Evolutionary conservation across 805 yeast genomes (phyloP).

Genomic region (Cyberlindnera maritima): DNA sequence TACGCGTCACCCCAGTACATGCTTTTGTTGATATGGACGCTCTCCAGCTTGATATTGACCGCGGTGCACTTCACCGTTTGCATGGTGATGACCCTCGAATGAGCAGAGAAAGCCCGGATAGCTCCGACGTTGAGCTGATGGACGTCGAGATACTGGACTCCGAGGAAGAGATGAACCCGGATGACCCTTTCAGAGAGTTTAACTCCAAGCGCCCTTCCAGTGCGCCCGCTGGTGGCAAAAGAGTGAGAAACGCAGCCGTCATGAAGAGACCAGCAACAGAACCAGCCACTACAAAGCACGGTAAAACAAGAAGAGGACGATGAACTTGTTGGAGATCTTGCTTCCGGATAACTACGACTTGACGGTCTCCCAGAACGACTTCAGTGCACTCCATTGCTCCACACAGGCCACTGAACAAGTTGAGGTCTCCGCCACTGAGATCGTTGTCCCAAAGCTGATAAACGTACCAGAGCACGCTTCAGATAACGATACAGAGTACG

Average conservation of each 20-base stretch:
- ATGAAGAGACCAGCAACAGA: conserved; percentile 9
- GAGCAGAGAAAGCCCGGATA: background rate
- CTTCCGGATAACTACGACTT: conserved; percentile 11
- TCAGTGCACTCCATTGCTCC: conserved; percentile 8
- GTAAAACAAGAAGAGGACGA: background rate
- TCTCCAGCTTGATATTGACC: background rate
- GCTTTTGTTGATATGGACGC: background rate
- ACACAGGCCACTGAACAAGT: conserved; percentile 6
- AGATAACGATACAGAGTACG: background rate
- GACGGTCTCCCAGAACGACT: conserved; percentile 1
- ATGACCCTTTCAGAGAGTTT: conserved; percentile 16
- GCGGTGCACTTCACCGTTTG: background rate
- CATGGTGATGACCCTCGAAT: background rate
- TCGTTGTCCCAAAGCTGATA: background rate
- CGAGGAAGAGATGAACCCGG: conserved; percentile 18
- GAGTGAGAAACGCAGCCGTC: background rate
- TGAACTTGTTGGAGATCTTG: conserved; percentile 4
- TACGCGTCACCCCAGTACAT: too few relatives aligned
- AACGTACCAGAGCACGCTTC: background rate
- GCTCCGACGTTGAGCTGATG: conserved; percentile 9
- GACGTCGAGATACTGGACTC: conserved; percentile 21
- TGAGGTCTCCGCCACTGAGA: background rate
- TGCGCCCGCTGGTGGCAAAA: background rate
- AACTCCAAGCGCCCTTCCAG: conserved; percentile 4
- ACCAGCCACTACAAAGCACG: background rate